Percentiles rank a stretch among this genome's conserved stretches.
These are phyloP conservation scores for Pseudogymnoascus sp. DNA, from an alignment of 2,329 filamentous ascomycete species.

Conservation along the genomic window DNA sequence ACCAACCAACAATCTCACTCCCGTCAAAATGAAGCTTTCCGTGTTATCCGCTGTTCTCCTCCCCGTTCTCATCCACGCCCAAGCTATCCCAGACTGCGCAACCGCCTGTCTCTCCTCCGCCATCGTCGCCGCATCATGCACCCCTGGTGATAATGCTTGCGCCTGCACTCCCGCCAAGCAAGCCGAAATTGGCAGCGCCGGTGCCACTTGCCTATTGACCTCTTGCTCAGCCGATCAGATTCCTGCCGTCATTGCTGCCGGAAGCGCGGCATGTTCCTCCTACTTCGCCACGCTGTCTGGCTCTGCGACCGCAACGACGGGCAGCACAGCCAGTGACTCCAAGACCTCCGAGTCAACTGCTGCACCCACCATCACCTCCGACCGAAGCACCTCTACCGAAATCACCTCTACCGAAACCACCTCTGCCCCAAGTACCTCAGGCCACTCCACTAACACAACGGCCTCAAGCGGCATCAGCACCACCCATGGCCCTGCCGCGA, in stretches of 20 bases:
- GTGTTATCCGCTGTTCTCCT: background rate
- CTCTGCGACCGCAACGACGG: background rate
- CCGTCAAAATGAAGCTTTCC: background rate
- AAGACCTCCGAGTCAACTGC: background rate
- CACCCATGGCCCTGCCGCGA: background rate
- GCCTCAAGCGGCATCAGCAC: background rate
- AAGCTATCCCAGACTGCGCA: background rate
- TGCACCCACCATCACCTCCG: background rate
- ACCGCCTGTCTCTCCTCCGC: background rate
- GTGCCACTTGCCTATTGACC: background rate
- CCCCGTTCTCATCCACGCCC: background rate
- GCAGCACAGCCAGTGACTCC: background rate
- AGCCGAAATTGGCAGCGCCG: background rate
- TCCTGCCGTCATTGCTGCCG: background rate
- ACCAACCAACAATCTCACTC: background rate
- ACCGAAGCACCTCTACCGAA: background rate
- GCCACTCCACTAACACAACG: background rate
- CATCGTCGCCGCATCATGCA: background rate
- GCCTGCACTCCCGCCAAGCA: background rate
- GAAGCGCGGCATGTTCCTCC: background rate
- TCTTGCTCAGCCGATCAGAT: background rate
- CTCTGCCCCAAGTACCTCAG: background rate
- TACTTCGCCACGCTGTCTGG: background rate
- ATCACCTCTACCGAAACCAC: background rate
- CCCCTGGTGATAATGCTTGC: background rate